A percentile compares a stretch with the other conserved stretches of the same genome.
phyloP scores from a whole-genome alignment of 202 grass and related monocot genomes.

The Tripidium arundinaceum region DNA sequence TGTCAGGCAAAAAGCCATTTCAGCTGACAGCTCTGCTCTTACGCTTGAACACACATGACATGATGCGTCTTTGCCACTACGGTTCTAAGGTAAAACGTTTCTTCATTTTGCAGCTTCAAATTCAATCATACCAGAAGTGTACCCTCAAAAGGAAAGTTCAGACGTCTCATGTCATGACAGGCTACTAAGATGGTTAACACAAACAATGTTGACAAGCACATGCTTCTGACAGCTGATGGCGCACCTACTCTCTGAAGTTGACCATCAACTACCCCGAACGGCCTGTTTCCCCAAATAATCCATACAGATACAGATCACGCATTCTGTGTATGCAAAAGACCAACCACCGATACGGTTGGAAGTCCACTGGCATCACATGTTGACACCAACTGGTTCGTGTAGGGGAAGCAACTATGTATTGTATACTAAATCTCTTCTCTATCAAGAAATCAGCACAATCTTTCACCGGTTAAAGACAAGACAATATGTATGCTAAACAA shows the following conservation, averaged over 20 bases:
- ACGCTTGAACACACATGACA: not conserved
- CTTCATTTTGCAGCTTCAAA: not conserved
- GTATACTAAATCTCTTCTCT: too few relatives aligned
- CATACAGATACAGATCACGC: conserved; percentile 20
- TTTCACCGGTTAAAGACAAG: too few relatives aligned
- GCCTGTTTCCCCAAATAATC: conserved; percentile 9
- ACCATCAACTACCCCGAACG: conserved; percentile 38
- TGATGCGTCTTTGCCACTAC: not conserved
- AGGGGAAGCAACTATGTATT: not conserved
- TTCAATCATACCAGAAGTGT: conserved; percentile 1
- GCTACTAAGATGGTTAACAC: conserved; percentile 8
- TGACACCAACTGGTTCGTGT: not conserved
- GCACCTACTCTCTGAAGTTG: conserved; percentile 45
- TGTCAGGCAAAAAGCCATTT: not conserved
- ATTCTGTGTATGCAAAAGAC: conserved; percentile 1
- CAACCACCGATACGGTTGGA: not conserved
- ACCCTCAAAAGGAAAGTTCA: conserved; percentile 10
- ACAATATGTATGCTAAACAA: not conserved
- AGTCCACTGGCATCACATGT: not conserved
- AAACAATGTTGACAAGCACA: conserved; percentile 45
- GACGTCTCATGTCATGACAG: conserved; percentile 35
- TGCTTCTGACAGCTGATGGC: conserved; percentile 40
- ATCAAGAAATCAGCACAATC: too few relatives aligned
- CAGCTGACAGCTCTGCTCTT: not conserved
- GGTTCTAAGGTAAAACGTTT: conserved; percentile 15